Evolutionary conservation across 2,329 filamentous ascomycete species (phyloP).

Genomic region (Cladosporium sp.): DNA sequence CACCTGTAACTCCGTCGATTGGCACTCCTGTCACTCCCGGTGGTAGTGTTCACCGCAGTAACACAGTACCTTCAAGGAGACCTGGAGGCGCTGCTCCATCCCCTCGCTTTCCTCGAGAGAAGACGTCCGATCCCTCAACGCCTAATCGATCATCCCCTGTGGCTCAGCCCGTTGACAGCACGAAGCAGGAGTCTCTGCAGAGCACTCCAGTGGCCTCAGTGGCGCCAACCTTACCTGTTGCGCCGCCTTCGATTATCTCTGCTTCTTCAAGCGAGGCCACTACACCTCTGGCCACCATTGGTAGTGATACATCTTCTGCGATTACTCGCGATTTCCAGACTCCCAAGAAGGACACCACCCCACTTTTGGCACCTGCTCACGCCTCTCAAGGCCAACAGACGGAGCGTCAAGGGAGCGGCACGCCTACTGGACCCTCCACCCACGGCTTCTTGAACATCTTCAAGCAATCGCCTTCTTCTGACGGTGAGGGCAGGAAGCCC

Average conservation of each 20-base stretch:
- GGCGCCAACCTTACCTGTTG: constrained; percentile 26
- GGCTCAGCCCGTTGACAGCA: constrained; percentile 18
- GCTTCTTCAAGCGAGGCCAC: constrained; percentile 38
- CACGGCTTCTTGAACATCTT: constrained; percentile 61
- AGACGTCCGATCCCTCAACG: constrained; percentile 51
- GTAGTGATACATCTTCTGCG: constrained; percentile 27
- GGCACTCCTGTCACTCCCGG: constrained; percentile 24
- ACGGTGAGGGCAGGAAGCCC: constrained; percentile 58
- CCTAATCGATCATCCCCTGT: constrained; percentile 31
- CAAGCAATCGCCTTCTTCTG: constrained; percentile 60
- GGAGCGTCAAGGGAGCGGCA: constrained; percentile 20
- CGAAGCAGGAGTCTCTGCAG: constrained; percentile 26
- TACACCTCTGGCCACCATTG: constrained; percentile 29
- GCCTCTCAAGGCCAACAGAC: constrained; percentile 15
- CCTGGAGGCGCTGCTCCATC: constrained; percentile 59
- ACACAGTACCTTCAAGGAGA: constrained; percentile 88
- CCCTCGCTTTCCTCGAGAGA: constrained; percentile 57
- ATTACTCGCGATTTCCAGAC: constrained; percentile 27
- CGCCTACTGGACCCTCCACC: constrained; percentile 25
- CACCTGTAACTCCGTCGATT: constrained; percentile 57
- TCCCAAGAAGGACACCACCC: constrained; percentile 33
- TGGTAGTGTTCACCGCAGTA: constrained; percentile 69
- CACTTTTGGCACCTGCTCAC: constrained; percentile 29
- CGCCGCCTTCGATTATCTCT: constrained; percentile 36
- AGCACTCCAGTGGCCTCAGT: constrained; percentile 25